Evolutionary conservation across 2,329 filamentous ascomycete species (phyloP), one percentile per base, ranked within the genome.

Genomic region (Biscogniauxia mediterranea): DNA sequence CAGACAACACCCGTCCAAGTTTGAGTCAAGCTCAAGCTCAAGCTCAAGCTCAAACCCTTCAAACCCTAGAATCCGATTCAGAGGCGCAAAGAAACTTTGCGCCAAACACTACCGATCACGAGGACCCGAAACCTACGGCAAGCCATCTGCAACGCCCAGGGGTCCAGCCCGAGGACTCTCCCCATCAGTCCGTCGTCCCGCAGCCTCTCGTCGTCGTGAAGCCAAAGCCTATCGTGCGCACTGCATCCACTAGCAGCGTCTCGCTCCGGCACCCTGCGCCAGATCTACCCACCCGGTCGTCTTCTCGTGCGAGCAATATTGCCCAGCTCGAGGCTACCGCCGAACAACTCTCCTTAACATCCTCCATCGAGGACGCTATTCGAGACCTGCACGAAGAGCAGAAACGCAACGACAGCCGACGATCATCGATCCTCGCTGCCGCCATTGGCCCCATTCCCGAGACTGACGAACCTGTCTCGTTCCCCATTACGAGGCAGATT

Each of bases 351-450:
- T 91, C 89, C 68, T 84, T 85, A 78, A 88, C 87, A 60, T 90
- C 88, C 64, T 91, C 90, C 64, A 90, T 93, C 70, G 89, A 90
- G 69, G 86, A 90, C 78, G 89, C 91, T 68, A 93, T 93, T 69
- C 85, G 89, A 61, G 86, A 89, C 70, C 80, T 92, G 66, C 87
- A 91, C 75, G 80, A 86, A 63, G 87, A 91, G 75, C 79, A 90
- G 71, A 91, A 91, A 76, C 83, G 86, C 66, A 85, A 81, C 71
- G 89, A 90, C 71, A 91, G 87, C 71, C 82, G 85, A 63, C 82
- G 84, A 61, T 89, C 87, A 2, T 89, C 87, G 8, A 79, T 87
- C 55, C 79, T 85, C 52, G 85, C 83, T 20, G 79, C 80, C 53
- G 80, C 78, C 58, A 72, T 80, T 63, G 72, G 73, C 28, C 74